Base-by-base conservation (phyloP, 2,329 filamentous ascomycete genomes). In the Aspergillus hiratsukae region DNA sequence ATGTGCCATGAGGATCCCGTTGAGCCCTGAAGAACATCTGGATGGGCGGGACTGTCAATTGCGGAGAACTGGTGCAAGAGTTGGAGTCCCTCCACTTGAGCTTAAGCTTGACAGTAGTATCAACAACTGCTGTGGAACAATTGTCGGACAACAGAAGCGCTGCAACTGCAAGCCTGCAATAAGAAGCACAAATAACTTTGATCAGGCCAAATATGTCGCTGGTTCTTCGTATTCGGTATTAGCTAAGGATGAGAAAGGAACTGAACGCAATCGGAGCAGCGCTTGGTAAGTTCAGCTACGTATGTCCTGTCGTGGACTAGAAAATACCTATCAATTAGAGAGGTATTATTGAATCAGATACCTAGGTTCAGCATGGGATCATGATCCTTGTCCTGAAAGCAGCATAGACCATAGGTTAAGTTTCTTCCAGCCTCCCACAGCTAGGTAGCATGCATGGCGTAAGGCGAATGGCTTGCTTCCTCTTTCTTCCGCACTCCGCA, bases 1-100 rank as follows among this genome's bases (percentile, higher is more conserved):
- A 64, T 64, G 62, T 64, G 62, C 61, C 62, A 64, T 62, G 60
- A 64, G 60, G 61, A 53, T 45, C 41, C 41, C 41, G 41, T 56
- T 59, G 56, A 62, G 60, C 58, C 53, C 51, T 51, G 52, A 57
- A 54, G 57, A 58, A 55, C 62, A 57, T 62, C 61, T 58, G 52
- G 54, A 57, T 43, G 52, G 49, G 61, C 63, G 63, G 63, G 60
- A 59, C 63, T 60, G 61, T 64, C 57, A 57, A 65, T 55, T 62
- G 63, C 63, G 61, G 63, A 65, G 61, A 62, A 64, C 50, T 45
- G 56, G 51, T 59, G 62, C 52, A 63, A 55, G 55, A 58, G 49
- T 19, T 29, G 49, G 49, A 25, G 49, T 27, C 29, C 48, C 48
- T 50, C 48, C 43, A 46, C 43, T 46, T 46, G 43, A 46, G 43